Evolutionary conservation across 331 rosid genomes (phyloP).

Genomic region (Acacia pycnantha): DNA sequence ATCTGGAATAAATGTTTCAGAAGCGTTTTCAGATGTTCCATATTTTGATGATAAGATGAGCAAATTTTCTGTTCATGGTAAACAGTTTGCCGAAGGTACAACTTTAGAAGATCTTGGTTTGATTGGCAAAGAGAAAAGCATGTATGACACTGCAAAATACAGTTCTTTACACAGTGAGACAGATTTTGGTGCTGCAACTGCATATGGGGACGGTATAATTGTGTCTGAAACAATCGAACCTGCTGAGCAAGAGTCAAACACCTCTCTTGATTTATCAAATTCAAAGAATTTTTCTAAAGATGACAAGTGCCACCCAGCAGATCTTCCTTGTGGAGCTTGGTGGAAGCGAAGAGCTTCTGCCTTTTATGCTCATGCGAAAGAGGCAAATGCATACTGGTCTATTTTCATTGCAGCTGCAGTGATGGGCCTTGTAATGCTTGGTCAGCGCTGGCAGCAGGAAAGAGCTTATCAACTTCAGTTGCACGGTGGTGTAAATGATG

Average conservation of each 20-base stretch:
- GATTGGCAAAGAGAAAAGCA: conserved; percentile 38
- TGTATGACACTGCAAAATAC: conserved; percentile 43
- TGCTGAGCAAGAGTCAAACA: conserved; percentile 39
- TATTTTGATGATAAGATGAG: conserved; percentile 41
- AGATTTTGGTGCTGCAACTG: conserved; percentile 29
- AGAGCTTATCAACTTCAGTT: conserved; percentile 75
- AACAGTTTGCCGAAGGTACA: conserved; percentile 48
- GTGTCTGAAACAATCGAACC: conserved; percentile 46
- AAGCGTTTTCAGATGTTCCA: conserved; percentile 47
- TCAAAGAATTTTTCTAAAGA: conserved; percentile 36
- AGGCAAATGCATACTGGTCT: conserved; percentile 70
- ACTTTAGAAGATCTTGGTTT: conserved; percentile 36
- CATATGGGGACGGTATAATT: conserved; percentile 34
- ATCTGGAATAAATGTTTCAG: conserved; percentile 52
- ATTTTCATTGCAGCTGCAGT: conserved; percentile 63
- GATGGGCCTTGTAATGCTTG: conserved; percentile 91
- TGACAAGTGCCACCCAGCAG: conserved; percentile 27
- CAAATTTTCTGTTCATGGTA: conserved; percentile 37
- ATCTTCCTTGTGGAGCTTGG: conserved; percentile 71
- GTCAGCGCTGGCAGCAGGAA: conserved; percentile 92
- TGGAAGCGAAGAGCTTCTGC: conserved; percentile 73
- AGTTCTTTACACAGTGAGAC: conserved; percentile 47
- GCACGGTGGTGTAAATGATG: conserved; percentile 60
- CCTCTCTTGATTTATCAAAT: conserved; percentile 28
- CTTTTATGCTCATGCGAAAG: conserved; percentile 61